Evolutionary conservation across 1,284 basidiomycete species (phyloP).

Genomic region (Sporisorium iseilematis-ciliati): DNA sequence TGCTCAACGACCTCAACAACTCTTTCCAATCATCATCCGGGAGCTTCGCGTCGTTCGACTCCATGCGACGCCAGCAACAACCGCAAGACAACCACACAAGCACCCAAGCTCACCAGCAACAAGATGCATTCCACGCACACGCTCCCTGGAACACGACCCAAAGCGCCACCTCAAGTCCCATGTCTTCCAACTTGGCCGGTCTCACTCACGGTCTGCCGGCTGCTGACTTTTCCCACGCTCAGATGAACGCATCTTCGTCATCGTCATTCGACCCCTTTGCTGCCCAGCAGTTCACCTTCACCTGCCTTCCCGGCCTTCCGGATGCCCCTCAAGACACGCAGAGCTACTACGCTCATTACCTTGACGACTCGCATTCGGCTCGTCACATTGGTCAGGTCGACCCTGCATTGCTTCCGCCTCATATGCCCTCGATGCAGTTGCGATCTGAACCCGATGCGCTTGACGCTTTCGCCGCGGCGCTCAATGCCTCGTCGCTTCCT

Average conservation of each 20-base stretch:
- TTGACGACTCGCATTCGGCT: conserved; percentile 13
- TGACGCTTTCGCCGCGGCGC: conserved; percentile 14
- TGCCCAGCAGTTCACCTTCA: conserved; percentile 22
- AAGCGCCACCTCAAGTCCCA: conserved; percentile 1
- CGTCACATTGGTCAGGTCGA: conserved; percentile 11
- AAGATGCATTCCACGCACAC: neutral
- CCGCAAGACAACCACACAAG: neutral
- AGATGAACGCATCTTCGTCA: conserved; percentile 11
- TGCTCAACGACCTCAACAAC: neutral
- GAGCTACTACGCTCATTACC: conserved; percentile 34
- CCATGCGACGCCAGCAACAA: conserved; percentile 7
- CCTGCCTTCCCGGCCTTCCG: conserved; percentile 7
- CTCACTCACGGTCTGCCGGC: conserved; percentile 16
- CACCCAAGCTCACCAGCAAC: neutral
- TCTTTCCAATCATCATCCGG: neutral
- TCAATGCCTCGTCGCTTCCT: conserved; percentile 22
- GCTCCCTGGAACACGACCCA: conserved; percentile 8
- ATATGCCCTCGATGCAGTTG: conserved; percentile 12
- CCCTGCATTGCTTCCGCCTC: conserved; percentile 11
- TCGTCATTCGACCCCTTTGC: conserved; percentile 8
- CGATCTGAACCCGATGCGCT: conserved; percentile 4
- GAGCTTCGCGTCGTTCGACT: neutral
- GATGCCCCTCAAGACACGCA: conserved; percentile 17
- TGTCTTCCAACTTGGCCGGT: neutral
- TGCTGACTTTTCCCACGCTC: neutral